These are phyloP conservation scores for Knoxdaviesia proteae DNA, from an alignment of 2,329 filamentous ascomycete species.

Conservation along the genomic window DNA sequence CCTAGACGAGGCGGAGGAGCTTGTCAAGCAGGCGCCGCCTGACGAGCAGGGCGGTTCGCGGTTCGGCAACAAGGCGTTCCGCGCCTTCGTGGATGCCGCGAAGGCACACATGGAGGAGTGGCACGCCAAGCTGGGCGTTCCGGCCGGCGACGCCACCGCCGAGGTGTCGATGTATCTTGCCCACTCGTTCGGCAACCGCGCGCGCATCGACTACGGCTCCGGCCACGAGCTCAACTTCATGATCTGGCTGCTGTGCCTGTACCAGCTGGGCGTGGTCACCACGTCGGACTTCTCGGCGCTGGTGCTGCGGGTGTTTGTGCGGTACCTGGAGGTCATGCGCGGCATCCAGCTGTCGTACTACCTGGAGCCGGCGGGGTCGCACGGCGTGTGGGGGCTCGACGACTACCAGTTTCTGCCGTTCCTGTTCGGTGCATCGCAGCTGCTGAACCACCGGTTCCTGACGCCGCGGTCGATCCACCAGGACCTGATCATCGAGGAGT, in stretches of 20 bases:
- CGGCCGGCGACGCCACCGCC: constrained; percentile 28
- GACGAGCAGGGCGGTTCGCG: constrained; percentile 73
- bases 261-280: constrained; percentile 50
- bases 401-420: constrained; percentile 97
- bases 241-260: constrained; percentile 88
- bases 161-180: constrained; percentile 66
- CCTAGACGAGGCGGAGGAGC: constrained; percentile 44
- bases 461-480: constrained; percentile 73
- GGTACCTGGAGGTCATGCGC: constrained; percentile 76
- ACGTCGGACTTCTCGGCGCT: constrained; percentile 49
- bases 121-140: constrained; percentile 40
- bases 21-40: constrained; percentile 52
- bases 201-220: constrained; percentile 86
- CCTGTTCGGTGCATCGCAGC: constrained; percentile 79
- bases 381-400: constrained; percentile 94
- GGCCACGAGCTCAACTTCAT: constrained; percentile 96
- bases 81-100: constrained; percentile 54
- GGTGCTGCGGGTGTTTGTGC: constrained; percentile 57
- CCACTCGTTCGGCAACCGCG: constrained; percentile 68
- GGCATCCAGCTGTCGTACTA: constrained; percentile 82
- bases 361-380: constrained; percentile 85
- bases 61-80: constrained; percentile 88
- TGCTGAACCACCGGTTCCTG: constrained; percentile 64
- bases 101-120: constrained; percentile 34
- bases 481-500: constrained; percentile 69